Evolutionary conservation across 2,329 filamentous ascomycete genomes (phyloP).

Genomic region (Sphaerulina populicola): DNA sequence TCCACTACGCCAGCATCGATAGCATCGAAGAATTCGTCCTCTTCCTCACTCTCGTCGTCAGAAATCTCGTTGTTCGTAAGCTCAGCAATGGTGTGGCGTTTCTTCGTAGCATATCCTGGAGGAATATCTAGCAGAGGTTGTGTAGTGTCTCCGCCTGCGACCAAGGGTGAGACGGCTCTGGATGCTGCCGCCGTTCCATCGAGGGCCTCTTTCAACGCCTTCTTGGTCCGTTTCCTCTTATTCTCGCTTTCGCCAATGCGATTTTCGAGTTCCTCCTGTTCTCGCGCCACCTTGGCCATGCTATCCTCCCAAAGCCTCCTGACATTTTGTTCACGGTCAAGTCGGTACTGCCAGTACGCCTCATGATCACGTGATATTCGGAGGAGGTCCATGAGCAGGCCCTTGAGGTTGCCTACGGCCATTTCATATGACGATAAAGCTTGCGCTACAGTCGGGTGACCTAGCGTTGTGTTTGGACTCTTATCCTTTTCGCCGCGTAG

Average conservation of each 20-base stretch:
- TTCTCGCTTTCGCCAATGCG: constrained; percentile 82
- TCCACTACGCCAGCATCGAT: constrained; percentile 89
- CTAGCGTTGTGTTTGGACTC: constrained; percentile 64
- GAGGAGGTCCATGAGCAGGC: constrained; percentile 73
- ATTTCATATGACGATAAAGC: constrained; percentile 80
- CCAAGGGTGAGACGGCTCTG: constrained; percentile 12
- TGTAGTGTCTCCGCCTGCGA: constrained; percentile 3
- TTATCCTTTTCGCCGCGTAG: constrained; percentile 62
- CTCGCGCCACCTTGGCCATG: constrained; percentile 91
- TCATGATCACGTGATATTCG: constrained; percentile 92
- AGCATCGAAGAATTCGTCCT: constrained; percentile 95
- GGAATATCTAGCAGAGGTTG: constrained; percentile 22
- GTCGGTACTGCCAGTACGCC: constrained; percentile 89
- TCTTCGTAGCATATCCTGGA: constrained; percentile 34
- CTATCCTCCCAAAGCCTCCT: constrained; percentile 97
- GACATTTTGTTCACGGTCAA: constrained; percentile 85
- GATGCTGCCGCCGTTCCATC: constrained; percentile 40
- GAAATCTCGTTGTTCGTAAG: constrained; percentile 60
- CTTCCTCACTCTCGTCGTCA: constrained; percentile 73
- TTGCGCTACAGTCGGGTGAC: constrained; percentile 65
- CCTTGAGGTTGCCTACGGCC: constrained; percentile 78
- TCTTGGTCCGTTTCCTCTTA: constrained; percentile 83
- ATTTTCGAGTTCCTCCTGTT: constrained; percentile 85
- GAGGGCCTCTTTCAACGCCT: constrained; percentile 76
- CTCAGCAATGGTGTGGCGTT: constrained; percentile 60